Evolutionary conservation across 805 yeast species (phyloP).

Genomic region (Sugiyamaella mastotermitis): DNA sequence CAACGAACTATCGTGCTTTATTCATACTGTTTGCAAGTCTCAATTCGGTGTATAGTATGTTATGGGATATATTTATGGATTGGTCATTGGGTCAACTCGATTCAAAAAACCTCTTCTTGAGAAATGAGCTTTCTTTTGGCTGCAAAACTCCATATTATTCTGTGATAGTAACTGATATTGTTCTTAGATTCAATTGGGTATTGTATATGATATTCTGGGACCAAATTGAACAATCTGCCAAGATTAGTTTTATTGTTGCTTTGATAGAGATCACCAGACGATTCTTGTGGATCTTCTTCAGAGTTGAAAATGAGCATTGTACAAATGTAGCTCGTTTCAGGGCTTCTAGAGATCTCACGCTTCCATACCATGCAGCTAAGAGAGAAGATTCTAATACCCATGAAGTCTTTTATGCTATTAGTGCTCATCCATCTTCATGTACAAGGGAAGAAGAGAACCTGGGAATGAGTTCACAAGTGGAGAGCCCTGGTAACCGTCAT

Average conservation of each 20-base stretch:
- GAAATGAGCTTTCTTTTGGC: conserved; percentile 66
- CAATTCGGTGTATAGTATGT: conserved; percentile 60
- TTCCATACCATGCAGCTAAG: conserved; percentile 53
- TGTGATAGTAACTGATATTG: conserved; percentile 68
- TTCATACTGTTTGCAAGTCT: conserved; percentile 70
- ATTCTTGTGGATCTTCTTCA: conserved; percentile 82
- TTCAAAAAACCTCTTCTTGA: conserved; percentile 49
- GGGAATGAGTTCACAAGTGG: background rate
- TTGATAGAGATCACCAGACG: conserved; percentile 77
- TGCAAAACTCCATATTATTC: conserved; percentile 58
- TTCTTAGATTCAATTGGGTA: conserved; percentile 86
- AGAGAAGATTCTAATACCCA: background rate
- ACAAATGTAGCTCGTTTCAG: conserved; percentile 80
- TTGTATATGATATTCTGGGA: conserved; percentile 73
- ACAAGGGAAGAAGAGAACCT: too few species aligned
- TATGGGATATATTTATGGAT: conserved; percentile 95
- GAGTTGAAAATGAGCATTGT: conserved; percentile 95
- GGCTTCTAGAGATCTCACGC: conserved; percentile 80
- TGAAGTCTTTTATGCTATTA: background rate
- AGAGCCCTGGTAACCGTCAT: background rate
- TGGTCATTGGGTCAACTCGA: conserved; percentile 80
- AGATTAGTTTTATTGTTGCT: conserved; percentile 77
- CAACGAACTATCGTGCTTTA: conserved; percentile 39
- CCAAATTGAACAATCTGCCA: conserved; percentile 82
- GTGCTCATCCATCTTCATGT: conserved; percentile 2